phyloP scores from a whole-genome alignment of 2,329 filamentous ascomycete species.

The Xylariaceae sp. region DNA sequence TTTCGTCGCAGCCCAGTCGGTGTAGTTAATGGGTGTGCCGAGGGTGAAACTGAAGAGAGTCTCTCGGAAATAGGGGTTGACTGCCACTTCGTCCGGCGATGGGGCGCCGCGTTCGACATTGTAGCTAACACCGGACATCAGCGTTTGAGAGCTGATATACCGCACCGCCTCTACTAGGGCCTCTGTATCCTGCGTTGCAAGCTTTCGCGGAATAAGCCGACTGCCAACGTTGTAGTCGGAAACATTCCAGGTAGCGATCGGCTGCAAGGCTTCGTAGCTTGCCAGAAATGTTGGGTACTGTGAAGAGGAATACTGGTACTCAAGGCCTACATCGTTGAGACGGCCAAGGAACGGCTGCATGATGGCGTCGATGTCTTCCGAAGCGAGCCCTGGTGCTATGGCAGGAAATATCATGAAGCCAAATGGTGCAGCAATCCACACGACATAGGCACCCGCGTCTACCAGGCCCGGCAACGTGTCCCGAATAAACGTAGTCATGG shows the following conservation, averaged over 20 bases:
- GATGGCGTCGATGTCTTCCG: neutral
- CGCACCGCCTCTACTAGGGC: conserved; percentile 29
- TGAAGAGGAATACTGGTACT: neutral
- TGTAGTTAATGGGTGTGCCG: neutral
- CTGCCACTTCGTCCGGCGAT: too few relatives aligned
- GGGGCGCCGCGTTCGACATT: neutral
- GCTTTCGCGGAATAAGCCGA: conserved; percentile 14
- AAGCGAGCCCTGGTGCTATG: neutral
- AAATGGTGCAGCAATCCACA: neutral
- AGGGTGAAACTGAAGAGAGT: too few relatives aligned
- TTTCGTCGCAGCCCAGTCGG: conserved; percentile 2
- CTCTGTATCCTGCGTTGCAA: neutral
- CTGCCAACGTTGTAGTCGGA: conserved; percentile 18
- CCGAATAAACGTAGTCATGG: conserved; percentile 36
- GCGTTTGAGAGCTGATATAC: conserved; percentile 24
- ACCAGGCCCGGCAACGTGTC: conserved; percentile 13
- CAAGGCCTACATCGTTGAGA: neutral
- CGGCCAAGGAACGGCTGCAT: neutral
- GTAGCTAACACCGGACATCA: conserved; percentile 8
- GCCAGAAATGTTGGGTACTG: conserved; percentile 13
- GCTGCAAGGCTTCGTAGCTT: conserved; percentile 8
- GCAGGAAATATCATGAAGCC: neutral
- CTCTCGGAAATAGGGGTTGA: too few relatives aligned
- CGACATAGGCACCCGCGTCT: neutral
- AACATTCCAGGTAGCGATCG: conserved; percentile 5